phyloP scores from a whole-genome alignment of 2,329 filamentous ascomycete species.

The Akanthomyces dipterigenus region DNA sequence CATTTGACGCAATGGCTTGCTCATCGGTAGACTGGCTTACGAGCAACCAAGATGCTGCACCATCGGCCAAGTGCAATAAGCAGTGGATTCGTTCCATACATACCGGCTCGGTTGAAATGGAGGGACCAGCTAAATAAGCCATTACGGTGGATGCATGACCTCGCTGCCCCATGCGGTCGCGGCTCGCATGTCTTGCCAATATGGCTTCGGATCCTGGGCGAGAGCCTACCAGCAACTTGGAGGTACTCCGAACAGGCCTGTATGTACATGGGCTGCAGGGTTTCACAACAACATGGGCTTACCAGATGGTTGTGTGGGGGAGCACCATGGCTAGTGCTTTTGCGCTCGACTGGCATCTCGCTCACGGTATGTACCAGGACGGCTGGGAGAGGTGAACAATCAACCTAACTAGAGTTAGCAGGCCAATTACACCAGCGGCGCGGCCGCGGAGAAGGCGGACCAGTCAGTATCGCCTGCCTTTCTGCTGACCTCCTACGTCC shows the following conservation, averaged over 20 bases:
- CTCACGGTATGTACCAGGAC: background rate
- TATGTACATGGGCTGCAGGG: background rate
- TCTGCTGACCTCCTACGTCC: background rate
- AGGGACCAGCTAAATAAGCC: slow-evolving; percentile 2
- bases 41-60: background rate
- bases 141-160: slow-evolving; percentile 9
- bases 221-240: background rate
- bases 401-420: background rate
- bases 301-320: slow-evolving; percentile 10
- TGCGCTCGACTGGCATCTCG: background rate
- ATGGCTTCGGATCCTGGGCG: slow-evolving; percentile 8
- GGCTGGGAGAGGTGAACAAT: background rate
- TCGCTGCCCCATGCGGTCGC: slow-evolving; percentile 8
- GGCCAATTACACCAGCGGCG: background rate
- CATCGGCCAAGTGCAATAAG: background rate
- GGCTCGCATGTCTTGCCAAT: slow-evolving; percentile 6
- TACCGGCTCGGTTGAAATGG: background rate
- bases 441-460: slow-evolving; percentile 1
- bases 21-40: background rate
- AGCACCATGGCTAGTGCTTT: slow-evolving; percentile 2
- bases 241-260: background rate
- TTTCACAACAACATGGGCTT: background rate
- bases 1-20: background rate
- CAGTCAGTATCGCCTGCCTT: background rate
- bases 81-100: slow-evolving; percentile 6